A percentile compares a stretch with the other conserved stretches of the same genome.
Evolutionary conservation across 1,139 yeast genomes (phyloP).

Genomic region (Debaryomyces robertsiae): DNA sequence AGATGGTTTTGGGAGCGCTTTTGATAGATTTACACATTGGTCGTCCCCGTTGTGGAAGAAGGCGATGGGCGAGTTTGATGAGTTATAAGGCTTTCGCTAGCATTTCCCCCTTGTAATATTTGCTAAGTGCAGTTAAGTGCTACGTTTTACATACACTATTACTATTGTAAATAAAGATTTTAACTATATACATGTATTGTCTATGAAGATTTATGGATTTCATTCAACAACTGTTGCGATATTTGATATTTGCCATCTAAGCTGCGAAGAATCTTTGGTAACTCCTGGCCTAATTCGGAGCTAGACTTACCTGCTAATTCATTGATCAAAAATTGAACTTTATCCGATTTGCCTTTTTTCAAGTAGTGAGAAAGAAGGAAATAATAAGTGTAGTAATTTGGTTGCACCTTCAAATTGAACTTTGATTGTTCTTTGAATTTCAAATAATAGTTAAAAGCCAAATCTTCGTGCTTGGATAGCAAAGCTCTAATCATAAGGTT

Average conservation of each 20-base stretch:
- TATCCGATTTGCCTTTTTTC: slow-evolving; percentile 31
- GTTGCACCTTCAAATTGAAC: slow-evolving; percentile 26
- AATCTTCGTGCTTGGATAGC: slow-evolving; percentile 34
- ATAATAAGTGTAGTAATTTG: slow-evolving; percentile 61
- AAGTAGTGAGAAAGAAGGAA: slow-evolving; percentile 52
- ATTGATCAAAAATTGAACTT: slow-evolving; percentile 40
- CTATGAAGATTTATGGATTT: slow-evolving; percentile 10
- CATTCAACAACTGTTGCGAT: slow-evolving; percentile 14
- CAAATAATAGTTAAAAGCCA: slow-evolving; percentile 45
- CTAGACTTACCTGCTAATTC: slow-evolving; percentile 32
- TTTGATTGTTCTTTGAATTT: slow-evolving; percentile 27
- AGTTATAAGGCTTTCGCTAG: slow-evolving; percentile 6
- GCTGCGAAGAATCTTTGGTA: slow-evolving; percentile 34
- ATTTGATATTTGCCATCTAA: slow-evolving; percentile 16
- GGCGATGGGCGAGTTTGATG: slow-evolving; percentile 47
- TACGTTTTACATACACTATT: slow-evolving; percentile 1
- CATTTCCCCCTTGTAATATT: slow-evolving; percentile 2
- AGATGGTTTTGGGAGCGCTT: slow-evolving; percentile 63
- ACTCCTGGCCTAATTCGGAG: slow-evolving; percentile 39
- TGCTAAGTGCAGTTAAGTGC: neutral
- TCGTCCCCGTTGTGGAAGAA: slow-evolving; percentile 42
- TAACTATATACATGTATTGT: slow-evolving; percentile 13
- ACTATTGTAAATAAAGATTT: slow-evolving; percentile 9
- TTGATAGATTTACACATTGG: slow-evolving; percentile 65
- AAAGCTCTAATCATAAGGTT: slow-evolving; percentile 61